Conservation (phyloP, 1,284 basidiomycete species). For the Moesziomyces sp. region DNA sequence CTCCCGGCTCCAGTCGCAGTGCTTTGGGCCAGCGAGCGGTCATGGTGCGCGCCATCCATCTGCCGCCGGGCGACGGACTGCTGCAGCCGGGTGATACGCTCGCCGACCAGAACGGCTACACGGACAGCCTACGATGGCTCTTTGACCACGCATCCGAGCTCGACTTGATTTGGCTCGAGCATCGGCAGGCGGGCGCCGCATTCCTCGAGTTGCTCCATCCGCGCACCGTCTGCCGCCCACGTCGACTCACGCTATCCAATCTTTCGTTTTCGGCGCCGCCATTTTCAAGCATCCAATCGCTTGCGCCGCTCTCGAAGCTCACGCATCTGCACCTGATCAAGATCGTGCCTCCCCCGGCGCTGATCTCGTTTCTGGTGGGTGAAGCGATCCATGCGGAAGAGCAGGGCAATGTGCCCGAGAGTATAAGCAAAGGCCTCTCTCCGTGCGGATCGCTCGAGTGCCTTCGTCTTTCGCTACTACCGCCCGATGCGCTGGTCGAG, state of each 20-base stretch:
- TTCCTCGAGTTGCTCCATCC: constrained; percentile 28
- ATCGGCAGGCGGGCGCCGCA: constrained; percentile 29
- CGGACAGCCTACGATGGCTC: constrained; percentile 24
- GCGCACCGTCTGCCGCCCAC: constrained; percentile 25
- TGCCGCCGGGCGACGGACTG: constrained; percentile 36
- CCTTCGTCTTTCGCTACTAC: constrained; percentile 35
- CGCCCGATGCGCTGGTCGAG: constrained; percentile 32
- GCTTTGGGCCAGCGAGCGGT: not conserved
- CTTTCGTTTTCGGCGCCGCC: constrained; percentile 39
- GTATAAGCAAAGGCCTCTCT: constrained; percentile 21
- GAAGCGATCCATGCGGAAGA: constrained; percentile 28
- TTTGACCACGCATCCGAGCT: constrained; percentile 29
- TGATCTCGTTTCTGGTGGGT: constrained; percentile 36
- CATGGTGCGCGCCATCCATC: constrained; percentile 19
- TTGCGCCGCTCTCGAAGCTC: constrained; percentile 29
- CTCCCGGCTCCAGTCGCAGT: not conserved
- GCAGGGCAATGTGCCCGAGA: constrained; percentile 23
- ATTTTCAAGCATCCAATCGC: constrained; percentile 23
- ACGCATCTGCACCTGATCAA: constrained; percentile 42
- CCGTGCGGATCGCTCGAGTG: constrained; percentile 24
- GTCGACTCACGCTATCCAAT: constrained; percentile 35
- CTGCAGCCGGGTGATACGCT: constrained; percentile 35
- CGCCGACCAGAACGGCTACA: constrained; percentile 30
- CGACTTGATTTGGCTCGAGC: constrained; percentile 30
- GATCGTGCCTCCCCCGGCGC: constrained; percentile 34